Conservation (phyloP, 768 basidiomycete genomes). For the Boletus huronensis region DNA sequence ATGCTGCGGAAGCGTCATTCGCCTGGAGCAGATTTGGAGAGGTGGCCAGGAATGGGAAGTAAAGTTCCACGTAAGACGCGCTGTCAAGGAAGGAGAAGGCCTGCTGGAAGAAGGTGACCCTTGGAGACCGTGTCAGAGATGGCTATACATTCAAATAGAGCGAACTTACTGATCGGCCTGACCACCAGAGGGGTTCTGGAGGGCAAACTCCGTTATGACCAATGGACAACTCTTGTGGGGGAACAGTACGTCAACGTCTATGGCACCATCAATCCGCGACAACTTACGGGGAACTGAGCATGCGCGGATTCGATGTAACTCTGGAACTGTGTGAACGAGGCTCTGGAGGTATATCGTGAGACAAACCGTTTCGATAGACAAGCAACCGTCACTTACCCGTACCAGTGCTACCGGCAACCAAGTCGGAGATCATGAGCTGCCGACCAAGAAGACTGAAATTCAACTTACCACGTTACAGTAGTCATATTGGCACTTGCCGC, state of each 20-base stretch:
- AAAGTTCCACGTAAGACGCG: constrained; percentile 29
- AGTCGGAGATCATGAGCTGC: background rate
- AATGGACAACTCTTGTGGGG: constrained; percentile 14
- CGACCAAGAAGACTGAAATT: background rate
- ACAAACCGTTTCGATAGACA: background rate
- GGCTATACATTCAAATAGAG: background rate
- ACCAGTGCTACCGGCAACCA: constrained; percentile 23
- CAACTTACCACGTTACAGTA: constrained; percentile 34
- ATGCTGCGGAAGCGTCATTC: constrained; percentile 16
- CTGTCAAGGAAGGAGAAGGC: constrained; percentile 35
- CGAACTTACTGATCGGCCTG: constrained; percentile 29
- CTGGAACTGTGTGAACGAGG: constrained; percentile 25
- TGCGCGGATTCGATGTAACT: constrained; percentile 26
- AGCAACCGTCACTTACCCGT: constrained; percentile 17
- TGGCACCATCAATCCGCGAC: background rate
- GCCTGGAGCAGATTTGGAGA: constrained; percentile 21
- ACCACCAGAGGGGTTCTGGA: constrained; percentile 28
- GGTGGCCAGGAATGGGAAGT: constrained; percentile 37
- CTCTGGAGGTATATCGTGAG: constrained; percentile 15
- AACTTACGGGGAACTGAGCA: constrained; percentile 25
- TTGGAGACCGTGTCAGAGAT: constrained; percentile 8
- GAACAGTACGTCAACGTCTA: constrained; percentile 1
- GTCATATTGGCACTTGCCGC: constrained; percentile 31
- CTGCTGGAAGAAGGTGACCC: constrained; percentile 31
- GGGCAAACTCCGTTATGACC: constrained; percentile 34